Evolutionary conservation across 2,329 filamentous ascomycete species (phyloP), one percentile per base, ranked within the genome.

Genomic region (Paraphoma chrysanthemicola): DNA sequence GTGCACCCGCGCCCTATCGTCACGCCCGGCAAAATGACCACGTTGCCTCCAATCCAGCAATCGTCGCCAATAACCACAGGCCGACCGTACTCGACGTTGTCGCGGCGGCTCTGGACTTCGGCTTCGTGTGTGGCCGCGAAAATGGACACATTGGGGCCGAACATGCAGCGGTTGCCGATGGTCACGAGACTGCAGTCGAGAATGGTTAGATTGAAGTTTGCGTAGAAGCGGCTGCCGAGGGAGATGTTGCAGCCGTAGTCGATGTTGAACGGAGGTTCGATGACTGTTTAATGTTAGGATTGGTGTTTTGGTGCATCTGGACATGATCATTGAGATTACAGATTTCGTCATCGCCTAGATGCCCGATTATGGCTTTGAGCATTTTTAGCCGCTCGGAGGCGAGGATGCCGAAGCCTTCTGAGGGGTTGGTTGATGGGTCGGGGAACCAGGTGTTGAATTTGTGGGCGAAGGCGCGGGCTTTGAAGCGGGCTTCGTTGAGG

Each of bases 1-100:
- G 88, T 90, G 4, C 81, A 83, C 0, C 92, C 92, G 52, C 84
- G 82, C 0, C 93, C 92, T 62, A 96, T 89, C 1, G 85, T 93
- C 23, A 96, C 87, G 0, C 92, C 92, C 0, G 91, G 87, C 43
- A 93, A 79, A 16, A 96, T 85, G 1, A 77, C 74, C 2, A 76
- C 80, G 58, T 80, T 78, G 0, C 80, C 81, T 0, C 81, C 81
- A 56, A 84, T 78, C 81, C 81, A 76, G 53, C 72, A 75, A 48
- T 74, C 71, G 54, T 72, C 64, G 0, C 82, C 82, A 49, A 85
- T 81, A 7, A 74, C 75, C 0, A 85, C 79, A 0, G 80, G 79
- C 36, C 75, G 75, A 0, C 81, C 81, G 54, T 80, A 84, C 59
- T 86, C 83, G 8, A 84, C 73, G 23, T 81, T 77, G 7, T 82